These are phyloP conservation scores for Mentha longifolia DNA, from an alignment of 257 asterid genomes.

Conservation along the genomic window DNA sequence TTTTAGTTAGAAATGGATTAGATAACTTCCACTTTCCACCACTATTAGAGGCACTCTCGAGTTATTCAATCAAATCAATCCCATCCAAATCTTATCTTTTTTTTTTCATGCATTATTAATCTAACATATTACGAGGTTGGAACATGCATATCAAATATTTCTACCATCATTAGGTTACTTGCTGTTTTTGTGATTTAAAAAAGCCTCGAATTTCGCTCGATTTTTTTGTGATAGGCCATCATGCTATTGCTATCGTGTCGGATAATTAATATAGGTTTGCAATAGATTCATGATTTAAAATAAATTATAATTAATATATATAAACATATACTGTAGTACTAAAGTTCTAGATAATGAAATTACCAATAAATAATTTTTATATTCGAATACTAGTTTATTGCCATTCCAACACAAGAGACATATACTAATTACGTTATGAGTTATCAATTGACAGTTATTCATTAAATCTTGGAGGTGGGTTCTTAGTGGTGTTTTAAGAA, in stretches of 20 bases:
- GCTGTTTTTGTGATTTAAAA: neutral
- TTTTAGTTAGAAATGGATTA: constrained; percentile 23
- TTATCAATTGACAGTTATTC: too few species aligned
- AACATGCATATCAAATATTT: constrained; percentile 1
- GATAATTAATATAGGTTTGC: too few species aligned
- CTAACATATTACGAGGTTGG: constrained; percentile 11
- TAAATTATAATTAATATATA: too few species aligned
- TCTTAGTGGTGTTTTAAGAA: too few species aligned
- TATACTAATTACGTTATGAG: too few species aligned
- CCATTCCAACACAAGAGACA: too few species aligned
- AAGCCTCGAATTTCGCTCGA: constrained; percentile 8
- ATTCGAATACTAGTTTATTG: too few species aligned
- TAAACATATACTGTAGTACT: too few species aligned
- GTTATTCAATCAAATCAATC: constrained; percentile 51
- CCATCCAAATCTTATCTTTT: constrained; percentile 35
- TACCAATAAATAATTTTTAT: too few species aligned
- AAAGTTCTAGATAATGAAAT: too few species aligned
- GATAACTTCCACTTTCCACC: constrained; percentile 35
- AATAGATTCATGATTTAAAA: too few species aligned
- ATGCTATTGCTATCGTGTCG: constrained; percentile 12
- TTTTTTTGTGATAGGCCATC: neutral
- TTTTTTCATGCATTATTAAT: constrained; percentile 27
- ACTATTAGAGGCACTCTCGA: constrained; percentile 47
- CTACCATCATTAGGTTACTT: neutral
- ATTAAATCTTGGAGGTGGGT: too few species aligned